Evolutionary conservation across 768 basidiomycete genomes (phyloP), one percentile per base, ranked within the genome.

Genomic region (Naganishia randhawae): DNA sequence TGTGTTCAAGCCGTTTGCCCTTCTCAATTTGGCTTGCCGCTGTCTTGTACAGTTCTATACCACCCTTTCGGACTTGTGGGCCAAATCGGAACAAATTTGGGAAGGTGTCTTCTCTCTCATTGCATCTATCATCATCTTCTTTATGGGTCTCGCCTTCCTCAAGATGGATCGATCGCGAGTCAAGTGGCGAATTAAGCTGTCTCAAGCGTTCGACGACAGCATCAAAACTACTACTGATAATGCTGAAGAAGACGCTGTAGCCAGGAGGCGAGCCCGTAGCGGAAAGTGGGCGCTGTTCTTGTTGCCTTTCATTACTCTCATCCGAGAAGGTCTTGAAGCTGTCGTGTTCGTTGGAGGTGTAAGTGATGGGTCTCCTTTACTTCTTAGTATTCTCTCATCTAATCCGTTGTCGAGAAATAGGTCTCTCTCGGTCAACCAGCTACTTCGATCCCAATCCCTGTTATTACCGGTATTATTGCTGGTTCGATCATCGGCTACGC

Each of bases 91-190:
- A 81, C 84, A 87, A 65, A 81, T 94, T 67, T 97, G 95, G 95
- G 95, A 98, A 84, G 95, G 94, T 85, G 72, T 76, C 75, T 83
- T 84, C 76, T 76, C 75, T 35, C 67, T 83, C 61, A 75, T 77
- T 13, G 77, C 80, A 10, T 68, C 71, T 22, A 66, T 91, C 73
- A 86, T 96, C 85, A 93, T 96, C 75, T 91, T 92, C 78, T 83
- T 89, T 76, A 95, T 97, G 92, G 93, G 91, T 2, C 75, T 97
- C 42, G 88, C 89, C 39, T 94, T 98, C 89, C 86, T 99, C 69
- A 92, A 91, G 77, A 88, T 99, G 85, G 94, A 98, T 79, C 84
- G 88, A 75, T 89, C 95, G 13, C 90, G 92, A 78, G 85, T 88
- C n/a, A 92, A 91, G 80, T 99, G 95, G 95, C 86, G 91, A 72